These are phyloP conservation scores for Passiflora organensis DNA, from an alignment of 345 rosid genomes.

Conservation along the genomic window DNA sequence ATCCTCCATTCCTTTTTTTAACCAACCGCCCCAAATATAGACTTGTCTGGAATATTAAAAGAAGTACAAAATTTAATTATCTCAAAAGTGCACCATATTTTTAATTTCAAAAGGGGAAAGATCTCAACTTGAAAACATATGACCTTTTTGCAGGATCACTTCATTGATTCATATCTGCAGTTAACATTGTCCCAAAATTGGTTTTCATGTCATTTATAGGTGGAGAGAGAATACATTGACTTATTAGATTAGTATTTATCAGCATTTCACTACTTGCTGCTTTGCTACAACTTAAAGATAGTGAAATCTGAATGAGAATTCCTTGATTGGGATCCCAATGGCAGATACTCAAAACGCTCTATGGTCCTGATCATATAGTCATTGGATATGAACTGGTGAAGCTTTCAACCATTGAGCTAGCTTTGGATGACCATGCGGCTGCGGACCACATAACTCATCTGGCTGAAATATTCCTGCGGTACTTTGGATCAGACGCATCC, in stretches of 20 bases:
- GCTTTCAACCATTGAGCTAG: constrained; percentile 59
- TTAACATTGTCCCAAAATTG: too few species aligned
- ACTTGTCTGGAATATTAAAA: background rate
- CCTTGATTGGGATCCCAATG: constrained; percentile 8
- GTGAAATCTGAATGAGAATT: constrained; percentile 1
- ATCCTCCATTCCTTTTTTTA: background rate
- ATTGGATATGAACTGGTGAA: constrained; percentile 77
- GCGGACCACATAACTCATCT: constrained; percentile 38
- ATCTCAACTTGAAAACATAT: background rate
- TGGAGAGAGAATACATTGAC: background rate
- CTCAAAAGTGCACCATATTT: background rate
- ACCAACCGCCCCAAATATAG: background rate
- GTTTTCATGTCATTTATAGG: background rate
- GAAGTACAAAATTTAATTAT: background rate
- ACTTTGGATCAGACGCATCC: constrained; percentile 53
- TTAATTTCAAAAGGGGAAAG: background rate
- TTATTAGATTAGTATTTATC: background rate
- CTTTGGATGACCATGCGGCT: constrained; percentile 37
- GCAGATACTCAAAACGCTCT: constrained; percentile 66
- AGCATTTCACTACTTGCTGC: background rate
- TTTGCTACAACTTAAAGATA: background rate
- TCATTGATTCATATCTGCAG: too few species aligned
- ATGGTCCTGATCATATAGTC: constrained; percentile 53
- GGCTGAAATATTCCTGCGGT: constrained; percentile 35
- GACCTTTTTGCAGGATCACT: background rate